Conservation (phyloP, 2,329 filamentous ascomycete species). For the Trichoderma afroharzianum region DNA sequence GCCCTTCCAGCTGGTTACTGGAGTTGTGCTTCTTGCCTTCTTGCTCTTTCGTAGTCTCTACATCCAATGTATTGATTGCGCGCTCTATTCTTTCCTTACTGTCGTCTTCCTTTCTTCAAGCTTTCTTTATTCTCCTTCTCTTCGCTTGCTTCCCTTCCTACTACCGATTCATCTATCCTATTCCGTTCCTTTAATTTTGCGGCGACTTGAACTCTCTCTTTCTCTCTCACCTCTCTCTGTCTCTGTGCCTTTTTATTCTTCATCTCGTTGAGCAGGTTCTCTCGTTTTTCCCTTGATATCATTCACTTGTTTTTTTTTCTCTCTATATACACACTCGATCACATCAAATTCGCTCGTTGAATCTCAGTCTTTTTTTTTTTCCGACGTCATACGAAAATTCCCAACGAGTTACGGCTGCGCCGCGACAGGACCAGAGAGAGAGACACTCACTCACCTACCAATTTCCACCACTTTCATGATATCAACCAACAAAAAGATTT, state of each 20-base stretch:
- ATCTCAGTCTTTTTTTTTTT: neutral
- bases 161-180: neutral
- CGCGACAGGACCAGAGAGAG: neutral
- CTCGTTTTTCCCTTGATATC: neutral
- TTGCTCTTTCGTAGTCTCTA: neutral
- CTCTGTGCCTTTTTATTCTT: neutral
- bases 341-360: neutral
- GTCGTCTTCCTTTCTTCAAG: neutral
- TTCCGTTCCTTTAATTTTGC: constrained; percentile 1
- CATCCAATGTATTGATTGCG: constrained; percentile 3
- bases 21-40: neutral
- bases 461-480: neutral
- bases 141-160: neutral
- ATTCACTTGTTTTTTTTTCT: neutral
- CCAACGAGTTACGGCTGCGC: constrained; percentile 7
- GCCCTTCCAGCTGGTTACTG: constrained; percentile 15
- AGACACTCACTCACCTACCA: neutral
- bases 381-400: neutral
- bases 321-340: neutral
- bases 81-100: neutral
- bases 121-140: neutral
- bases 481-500: neutral
- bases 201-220: neutral
- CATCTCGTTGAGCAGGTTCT: constrained; percentile 2
- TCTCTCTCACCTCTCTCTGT: neutral